Evolutionary conservation across 176 grass and related monocot genomes (phyloP), one percentile per base, ranked within the genome.

Genomic region (Puccinellia tenuiflora): DNA sequence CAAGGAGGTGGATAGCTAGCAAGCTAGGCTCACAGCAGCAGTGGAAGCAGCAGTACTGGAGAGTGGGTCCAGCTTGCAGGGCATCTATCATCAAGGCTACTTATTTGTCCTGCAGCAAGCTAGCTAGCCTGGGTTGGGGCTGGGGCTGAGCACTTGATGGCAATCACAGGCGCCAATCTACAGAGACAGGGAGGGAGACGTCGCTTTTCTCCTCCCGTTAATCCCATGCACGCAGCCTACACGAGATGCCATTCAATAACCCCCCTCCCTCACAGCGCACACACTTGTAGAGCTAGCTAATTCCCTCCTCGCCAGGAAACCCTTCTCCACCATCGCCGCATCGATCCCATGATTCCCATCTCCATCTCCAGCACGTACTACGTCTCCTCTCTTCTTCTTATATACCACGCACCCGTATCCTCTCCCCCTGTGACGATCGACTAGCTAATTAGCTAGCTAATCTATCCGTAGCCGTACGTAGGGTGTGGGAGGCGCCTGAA

Each of bases 121-220:
- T 42, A 33, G 52, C 20, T 65, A 31, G 38, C 7, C 37, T 33
- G 66, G 28, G 39, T 1, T 42, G 39, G 39, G 39, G 37, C 26
- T 46, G 57, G 79, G 71, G 68, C 54, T 61, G 81, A 42, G 77
- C 77, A 62, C 81, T 95, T 98, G 92, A 98, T 98, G 86, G 72
- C 89, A 85, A 91, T 98, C 95, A 93, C 92, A 98, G 86, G 95
- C 90, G 79, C 45, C 92, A 89, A 93, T 94, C 77, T 24, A 24
- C 75, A 20, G 13, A 0, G 34, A 72, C 57, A 61, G n/a, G 59
- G 24, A 73, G 69, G 64, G 75, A 79, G 74, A 91, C 82, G 90
- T 91, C 92, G 84, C 91, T 95, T 91, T 94, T 83, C 75, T 79
- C 72, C 81, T 92, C 90, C 85, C 90, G 78, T 88, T 90, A 92